Percentiles rank a stretch among this genome's conserved stretches.
phyloP scores from a whole-genome alignment of 176 grass and related monocot genomes.

The Musa beccarii region DNA sequence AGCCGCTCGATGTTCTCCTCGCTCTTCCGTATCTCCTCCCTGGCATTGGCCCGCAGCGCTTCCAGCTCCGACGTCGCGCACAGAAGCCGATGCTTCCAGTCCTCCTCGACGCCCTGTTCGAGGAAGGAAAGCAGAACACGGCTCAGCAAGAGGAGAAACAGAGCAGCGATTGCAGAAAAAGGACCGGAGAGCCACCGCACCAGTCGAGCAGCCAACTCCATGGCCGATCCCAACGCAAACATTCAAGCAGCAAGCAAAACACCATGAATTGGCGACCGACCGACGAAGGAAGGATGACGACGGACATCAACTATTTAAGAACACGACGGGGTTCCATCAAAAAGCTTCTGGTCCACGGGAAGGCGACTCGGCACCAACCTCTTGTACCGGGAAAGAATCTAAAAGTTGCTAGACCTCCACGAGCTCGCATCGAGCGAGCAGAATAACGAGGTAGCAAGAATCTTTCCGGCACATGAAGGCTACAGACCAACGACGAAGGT shows the following conservation, averaged over 20 bases:
- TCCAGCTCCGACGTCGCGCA: slow-evolving; percentile 58
- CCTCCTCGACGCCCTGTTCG: slow-evolving; percentile 58
- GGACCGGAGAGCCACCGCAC: background rate
- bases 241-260: background rate
- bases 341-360: background rate
- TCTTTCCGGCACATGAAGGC: background rate
- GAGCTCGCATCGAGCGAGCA: background rate
- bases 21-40: slow-evolving; percentile 52
- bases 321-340: background rate
- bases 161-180: background rate
- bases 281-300: too few relatives aligned
- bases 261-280: background rate
- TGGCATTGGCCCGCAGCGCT: slow-evolving; percentile 21
- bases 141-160: background rate
- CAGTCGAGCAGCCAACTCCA: background rate
- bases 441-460: background rate
- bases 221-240: background rate
- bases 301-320: background rate
- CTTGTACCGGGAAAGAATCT: background rate
- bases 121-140: background rate
- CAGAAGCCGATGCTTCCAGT: slow-evolving; percentile 59
- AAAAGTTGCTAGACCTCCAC: background rate
- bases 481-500: background rate
- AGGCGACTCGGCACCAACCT: background rate
- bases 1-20: slow-evolving; percentile 60